A percentile compares a stretch with the other conserved stretches of the same genome.
Conservation (phyloP, 1,284 basidiomycete species). For the Ustilago vetiveriae region DNA sequence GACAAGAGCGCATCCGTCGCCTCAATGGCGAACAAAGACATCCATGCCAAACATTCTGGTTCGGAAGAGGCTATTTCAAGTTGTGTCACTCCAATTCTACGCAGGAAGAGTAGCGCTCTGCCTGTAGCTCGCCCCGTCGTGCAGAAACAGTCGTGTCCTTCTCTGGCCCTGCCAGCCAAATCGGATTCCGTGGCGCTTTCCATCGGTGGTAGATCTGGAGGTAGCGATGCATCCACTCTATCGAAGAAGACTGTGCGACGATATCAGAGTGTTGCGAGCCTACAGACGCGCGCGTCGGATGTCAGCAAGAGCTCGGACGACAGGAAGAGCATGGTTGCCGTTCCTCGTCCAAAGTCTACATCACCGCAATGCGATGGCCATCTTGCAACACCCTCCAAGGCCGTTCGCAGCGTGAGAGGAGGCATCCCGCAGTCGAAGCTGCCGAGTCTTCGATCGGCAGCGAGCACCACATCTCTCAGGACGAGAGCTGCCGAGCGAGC, state of each 20-base stretch:
- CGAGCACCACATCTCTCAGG: constrained; percentile 18
- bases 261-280: constrained; percentile 16
- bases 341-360: neutral
- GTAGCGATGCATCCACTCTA: neutral
- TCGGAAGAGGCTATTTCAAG: neutral
- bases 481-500: neutral
- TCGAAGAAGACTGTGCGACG: constrained; percentile 6
- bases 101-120: constrained; percentile 29
- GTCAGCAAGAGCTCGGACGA: neutral
- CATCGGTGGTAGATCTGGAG: neutral
- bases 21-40: neutral
- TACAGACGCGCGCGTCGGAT: neutral
- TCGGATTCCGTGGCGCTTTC: neutral
- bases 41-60: neutral
- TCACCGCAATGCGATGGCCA: constrained; percentile 11
- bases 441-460: constrained; percentile 15
- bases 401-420: constrained; percentile 6
- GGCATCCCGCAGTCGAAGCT: constrained; percentile 36
- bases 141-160: constrained; percentile 6
- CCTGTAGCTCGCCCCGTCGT: constrained; percentile 8
- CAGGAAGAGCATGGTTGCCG: neutral
- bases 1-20: neutral
- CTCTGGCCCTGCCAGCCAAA: constrained; percentile 10
- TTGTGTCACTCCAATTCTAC: constrained; percentile 7
- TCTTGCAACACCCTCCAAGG: constrained; percentile 9